Percentiles rank a stretch among this genome's conserved stretches.
These are phyloP conservation scores for Kazachstania bromeliacearum DNA, from an alignment of 805 yeast genomes.

Conservation along the genomic window DNA sequence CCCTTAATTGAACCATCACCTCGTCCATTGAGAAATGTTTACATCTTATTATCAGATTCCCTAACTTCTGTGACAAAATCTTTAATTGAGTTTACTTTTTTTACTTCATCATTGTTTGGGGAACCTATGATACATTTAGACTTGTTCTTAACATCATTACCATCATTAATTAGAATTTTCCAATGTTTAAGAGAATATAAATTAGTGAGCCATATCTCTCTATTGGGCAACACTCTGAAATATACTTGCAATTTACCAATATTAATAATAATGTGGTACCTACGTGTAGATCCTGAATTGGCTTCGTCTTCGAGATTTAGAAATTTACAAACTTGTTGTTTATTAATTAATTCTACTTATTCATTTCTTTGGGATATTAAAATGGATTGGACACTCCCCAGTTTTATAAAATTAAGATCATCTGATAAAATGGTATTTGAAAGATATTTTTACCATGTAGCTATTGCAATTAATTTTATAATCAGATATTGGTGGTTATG, in stretches of 20 bases:
- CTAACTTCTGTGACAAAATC: constrained; percentile 75
- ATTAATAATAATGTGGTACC: constrained; percentile 30
- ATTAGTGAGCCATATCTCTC: constrained; percentile 35
- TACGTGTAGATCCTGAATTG: constrained; percentile 7
- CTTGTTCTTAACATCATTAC: constrained; percentile 36
- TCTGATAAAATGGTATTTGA: constrained; percentile 10
- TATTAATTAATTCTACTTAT: constrained; percentile 60
- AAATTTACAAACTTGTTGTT: constrained; percentile 29
- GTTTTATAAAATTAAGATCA: constrained; percentile 30
- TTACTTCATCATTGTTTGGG: constrained; percentile 36
- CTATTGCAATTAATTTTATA: constrained; percentile 50
- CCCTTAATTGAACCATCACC: constrained; percentile 31
- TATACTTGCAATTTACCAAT: constrained; percentile 60
- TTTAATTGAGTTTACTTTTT: constrained; percentile 58
- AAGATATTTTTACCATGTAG: constrained; percentile 40
- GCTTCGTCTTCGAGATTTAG: constrained; percentile 5
- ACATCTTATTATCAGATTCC: constrained; percentile 75
- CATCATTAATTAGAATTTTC: constrained; percentile 63
- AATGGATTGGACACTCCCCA: constrained; percentile 76
- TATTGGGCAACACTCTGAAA: constrained; percentile 64
- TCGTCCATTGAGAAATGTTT: constrained; percentile 36
- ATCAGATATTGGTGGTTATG: constrained; percentile 73
- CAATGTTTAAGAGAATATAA: constrained; percentile 73
- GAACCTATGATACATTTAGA: constrained; percentile 16
- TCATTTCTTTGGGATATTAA: constrained; percentile 83